Evolutionary conservation across 805 yeast genomes (phyloP), one percentile per base, ranked within the genome.

Genomic region (Novakomyces olei): DNA sequence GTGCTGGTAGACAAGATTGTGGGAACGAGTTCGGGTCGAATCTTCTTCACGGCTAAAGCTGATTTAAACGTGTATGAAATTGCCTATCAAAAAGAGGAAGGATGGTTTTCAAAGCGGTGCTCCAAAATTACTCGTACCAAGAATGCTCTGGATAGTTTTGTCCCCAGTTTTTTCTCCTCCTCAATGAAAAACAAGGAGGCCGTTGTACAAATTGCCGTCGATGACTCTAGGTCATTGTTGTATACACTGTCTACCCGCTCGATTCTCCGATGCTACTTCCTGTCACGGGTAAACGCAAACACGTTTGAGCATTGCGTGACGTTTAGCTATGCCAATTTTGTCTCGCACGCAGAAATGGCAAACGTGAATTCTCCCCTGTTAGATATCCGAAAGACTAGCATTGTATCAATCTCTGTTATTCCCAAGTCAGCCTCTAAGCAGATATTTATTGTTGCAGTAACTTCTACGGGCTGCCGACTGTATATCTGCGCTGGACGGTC

Each of bases 71-170:
- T 88, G 27, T 88, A 94, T 93, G 85, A 79, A 47, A 57, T 88
- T 34, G 72, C 69, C 37, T 88, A 88, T 48, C 65, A 83, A 4
- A 75, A 72, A 41, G 65, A 75, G 17, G 88, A 80, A 30, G 73
- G 78, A 34, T 85, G 93, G 78, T 80, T 80, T 48, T 69, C 72
- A 39, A 73, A 77, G 45, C 76, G 72, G 44, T 77, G 92, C 46
- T 69, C 69, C 43, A 81, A 81, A 50, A 69, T 73, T 26, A 80
- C 95, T 49, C 61, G 78, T 35, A 80, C 95, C 28, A 70, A 68
- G 53, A 67, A 67, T 41, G 71, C 24, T 17, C n/a, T 29, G 10
- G 32, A 17, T n/a, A 17, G 20, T 16, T 17, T 29, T 8, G n/a
- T 29, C 5, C 32, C 32, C 2, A 19, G 25, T 2, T 29, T 29